These are phyloP conservation scores for Backusella circina DNA, from an alignment of 192 early-diverging fungal species.

Conservation along the genomic window DNA sequence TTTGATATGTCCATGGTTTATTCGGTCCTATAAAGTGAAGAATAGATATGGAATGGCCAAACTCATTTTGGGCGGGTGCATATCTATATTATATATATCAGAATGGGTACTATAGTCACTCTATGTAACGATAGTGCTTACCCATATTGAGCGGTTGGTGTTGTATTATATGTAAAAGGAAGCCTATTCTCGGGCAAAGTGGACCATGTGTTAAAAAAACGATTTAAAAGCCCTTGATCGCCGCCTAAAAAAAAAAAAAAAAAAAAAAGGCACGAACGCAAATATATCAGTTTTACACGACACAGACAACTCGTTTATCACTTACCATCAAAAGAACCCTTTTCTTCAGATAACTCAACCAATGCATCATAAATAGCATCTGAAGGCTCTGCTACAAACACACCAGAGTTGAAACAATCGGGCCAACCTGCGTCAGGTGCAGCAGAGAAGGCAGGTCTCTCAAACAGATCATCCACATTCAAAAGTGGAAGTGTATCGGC, in stretches of 20 bases:
- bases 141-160: constrained; percentile 76
- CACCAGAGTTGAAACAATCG: constrained; percentile 96
- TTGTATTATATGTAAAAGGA: constrained; percentile 91
- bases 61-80: constrained; percentile 78
- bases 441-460: constrained; percentile 68
- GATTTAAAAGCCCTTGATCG: constrained; percentile 93
- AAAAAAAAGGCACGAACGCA: background rate
- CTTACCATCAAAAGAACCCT: constrained; percentile 85
- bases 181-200: constrained; percentile 57
- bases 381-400: constrained; percentile 73
- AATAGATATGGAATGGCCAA: constrained; percentile 65
- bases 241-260: constrained; percentile 71
- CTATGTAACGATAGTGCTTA: constrained; percentile 23
- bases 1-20: constrained; percentile 88
- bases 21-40: constrained; percentile 87
- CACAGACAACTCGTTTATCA: background rate
- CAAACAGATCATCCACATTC: constrained; percentile 83
- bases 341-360: constrained; percentile 43
- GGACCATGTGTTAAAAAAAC: constrained; percentile 80
- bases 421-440: constrained; percentile 95
- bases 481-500: constrained; percentile 86
- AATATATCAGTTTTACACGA: constrained; percentile 17
- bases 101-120: background rate
- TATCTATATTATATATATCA: constrained; percentile 36
- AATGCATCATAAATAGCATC: constrained; percentile 48